Percentiles rank a stretch among this genome's conserved stretches.
phyloP scores from a whole-genome alignment of 1,139 yeast species.

The Maudiozyma humilis region DNA sequence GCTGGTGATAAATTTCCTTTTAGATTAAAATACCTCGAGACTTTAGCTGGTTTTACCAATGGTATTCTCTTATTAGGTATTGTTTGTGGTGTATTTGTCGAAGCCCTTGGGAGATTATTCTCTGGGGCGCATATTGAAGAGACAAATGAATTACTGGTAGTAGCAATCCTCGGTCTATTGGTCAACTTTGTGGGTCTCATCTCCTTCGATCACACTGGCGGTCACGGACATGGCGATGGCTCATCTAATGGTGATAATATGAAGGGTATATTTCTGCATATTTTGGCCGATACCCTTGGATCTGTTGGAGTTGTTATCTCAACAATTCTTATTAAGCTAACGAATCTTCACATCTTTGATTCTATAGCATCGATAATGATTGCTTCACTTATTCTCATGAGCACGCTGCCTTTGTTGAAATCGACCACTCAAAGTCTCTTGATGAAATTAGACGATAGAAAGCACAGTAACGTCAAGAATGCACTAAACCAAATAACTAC shows the following conservation, averaged over 20 bases:
- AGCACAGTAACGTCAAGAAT: conserved; percentile 54
- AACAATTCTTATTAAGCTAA: conserved; percentile 54
- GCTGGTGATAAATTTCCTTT: conserved; percentile 73
- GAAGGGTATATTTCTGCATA: conserved; percentile 89
- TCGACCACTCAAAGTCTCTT: conserved; percentile 73
- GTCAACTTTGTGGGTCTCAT: conserved; percentile 89
- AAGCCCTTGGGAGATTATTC: conserved; percentile 72
- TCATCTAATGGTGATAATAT: conserved; percentile 62
- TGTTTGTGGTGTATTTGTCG: conserved; percentile 78
- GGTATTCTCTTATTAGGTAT: conserved; percentile 84
- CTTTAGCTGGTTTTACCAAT: conserved; percentile 90
- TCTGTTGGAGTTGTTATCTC: conserved; percentile 93
- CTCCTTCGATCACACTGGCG: conserved; percentile 68
- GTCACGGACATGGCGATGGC: conserved; percentile 18
- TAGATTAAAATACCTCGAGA: conserved; percentile 78
- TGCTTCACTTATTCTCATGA: conserved; percentile 67
- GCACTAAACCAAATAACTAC: conserved; percentile 58
- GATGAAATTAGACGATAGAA: conserved; percentile 47
- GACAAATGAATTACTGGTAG: conserved; percentile 80
- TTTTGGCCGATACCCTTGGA: conserved; percentile 90
- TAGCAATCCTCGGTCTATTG: conserved; percentile 71
- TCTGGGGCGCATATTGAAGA: conserved; percentile 71
- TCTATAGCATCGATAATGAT: conserved; percentile 87
- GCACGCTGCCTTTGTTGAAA: conserved; percentile 75
- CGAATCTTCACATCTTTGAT: conserved; percentile 60